Evolutionary conservation across 78 protist genomes (phyloP).

Genomic region (Dictyostelium discoideum): DNA sequence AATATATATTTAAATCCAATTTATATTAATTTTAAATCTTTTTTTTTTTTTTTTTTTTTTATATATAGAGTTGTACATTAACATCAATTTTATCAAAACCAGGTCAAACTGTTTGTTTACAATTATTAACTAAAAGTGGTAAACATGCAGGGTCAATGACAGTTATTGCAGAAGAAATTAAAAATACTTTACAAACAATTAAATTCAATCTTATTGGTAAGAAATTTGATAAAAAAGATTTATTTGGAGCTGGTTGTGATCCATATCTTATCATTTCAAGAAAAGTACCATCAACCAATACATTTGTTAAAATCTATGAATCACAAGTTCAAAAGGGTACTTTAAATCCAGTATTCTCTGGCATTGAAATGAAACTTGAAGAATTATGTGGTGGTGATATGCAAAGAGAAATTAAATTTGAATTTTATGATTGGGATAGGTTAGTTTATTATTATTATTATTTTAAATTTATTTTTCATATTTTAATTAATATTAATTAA

Average conservation of each 20-base stretch:
- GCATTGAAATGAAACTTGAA: slow-evolving; percentile 11
- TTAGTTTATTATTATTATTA: not conserved
- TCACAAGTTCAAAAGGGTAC: slow-evolving; percentile 43
- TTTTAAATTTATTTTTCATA: too few relatives aligned
- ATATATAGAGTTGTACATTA: slow-evolving; percentile 17
- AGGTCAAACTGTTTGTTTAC: slow-evolving; percentile 4
- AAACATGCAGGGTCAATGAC: slow-evolving; percentile 21
- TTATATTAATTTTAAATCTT: not conserved
- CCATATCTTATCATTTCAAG: slow-evolving; percentile 33
- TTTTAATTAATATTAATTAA: not conserved
- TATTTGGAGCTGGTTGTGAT: slow-evolving; percentile 50
- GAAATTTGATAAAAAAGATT: slow-evolving; percentile 63
- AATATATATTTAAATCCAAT: not conserved
- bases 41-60: too few relatives aligned
- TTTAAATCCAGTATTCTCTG: slow-evolving; percentile 62
- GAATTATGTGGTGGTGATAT: slow-evolving; percentile 66
- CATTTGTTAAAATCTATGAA: slow-evolving; percentile 11
- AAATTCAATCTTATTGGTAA: not conserved
- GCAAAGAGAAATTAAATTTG: slow-evolving; percentile 23
- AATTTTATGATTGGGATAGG: slow-evolving; percentile 79
- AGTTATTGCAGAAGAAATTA: slow-evolving; percentile 22
- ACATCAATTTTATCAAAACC: slow-evolving; percentile 35
- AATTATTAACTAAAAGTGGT: not conserved
- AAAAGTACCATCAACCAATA: not conserved
- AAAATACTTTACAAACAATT: not conserved